Evolutionary conservation across 306 rosid species (phyloP), one percentile per base, ranked within the genome.

Genomic region (Hippophae tibetana): DNA sequence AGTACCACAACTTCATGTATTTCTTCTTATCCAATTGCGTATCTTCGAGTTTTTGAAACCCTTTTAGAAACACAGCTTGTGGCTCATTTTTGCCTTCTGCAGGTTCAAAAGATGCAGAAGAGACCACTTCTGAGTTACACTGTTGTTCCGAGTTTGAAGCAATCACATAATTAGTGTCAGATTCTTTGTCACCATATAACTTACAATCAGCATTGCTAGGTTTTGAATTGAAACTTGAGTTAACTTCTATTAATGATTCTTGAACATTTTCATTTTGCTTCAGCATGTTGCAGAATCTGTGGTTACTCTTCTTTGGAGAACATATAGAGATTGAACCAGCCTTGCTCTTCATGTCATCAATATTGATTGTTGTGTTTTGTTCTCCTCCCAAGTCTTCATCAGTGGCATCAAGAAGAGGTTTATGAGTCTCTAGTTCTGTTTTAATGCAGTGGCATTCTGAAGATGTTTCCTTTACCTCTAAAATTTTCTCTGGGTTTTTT

Each of bases 1-100:
- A 63, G 79, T 46, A 74, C 99, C 99, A 93, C 50, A 88, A 57
- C 49, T 79, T 78, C 41, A 47, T 55, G 74, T 73, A 65, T 58
- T 74, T 73, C 72, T 81, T 81, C 60, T 78, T 79, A 65, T 72
- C 86, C 55, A 52, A 52, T 46, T 27, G 63, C 44, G 63, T 64
- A 45, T 72, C 81, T 54, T 62, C 46, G 5, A 31, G 38, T 31
- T 31, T 31, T 31, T 4, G 4, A 31, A 31, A 31, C 38, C 38
- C 38, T 31, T 31, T 31, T 31, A 31, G 38, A 31, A 31, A 31
- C 3, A 31, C 38, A 31, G 38, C 38, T 61, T 66, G 74, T 66
- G n/a, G 74, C 72, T 46, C 69, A 64, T 49, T 66, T 56, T 65
- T 52, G 46, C 1, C 13, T 1, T 62, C 65, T 13, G 38, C 7